A percentile compares a stretch with the other conserved stretches of the same genome.
Conservation (phyloP, 73 alveolate genomes). For the Tetrahymena malaccensis region DNA sequence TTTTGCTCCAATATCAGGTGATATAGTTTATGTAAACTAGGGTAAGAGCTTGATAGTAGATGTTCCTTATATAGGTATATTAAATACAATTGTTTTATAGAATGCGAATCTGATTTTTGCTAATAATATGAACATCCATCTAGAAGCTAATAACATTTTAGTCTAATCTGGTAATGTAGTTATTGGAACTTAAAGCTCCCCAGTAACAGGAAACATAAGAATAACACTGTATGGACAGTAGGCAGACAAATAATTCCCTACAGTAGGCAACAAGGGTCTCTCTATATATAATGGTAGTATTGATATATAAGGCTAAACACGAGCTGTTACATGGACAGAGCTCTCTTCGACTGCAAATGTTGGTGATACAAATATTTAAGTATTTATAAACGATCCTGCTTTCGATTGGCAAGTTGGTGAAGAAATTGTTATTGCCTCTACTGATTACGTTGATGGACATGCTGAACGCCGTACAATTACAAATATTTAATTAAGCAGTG, state of each 20-base stretch:
- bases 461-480: slow-evolving; percentile 56
- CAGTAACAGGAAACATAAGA: slow-evolving; percentile 43
- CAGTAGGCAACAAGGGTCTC: slow-evolving; percentile 68
- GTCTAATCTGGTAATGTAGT: slow-evolving; percentile 56
- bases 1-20: slow-evolving; percentile 61
- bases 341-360: slow-evolving; percentile 49
- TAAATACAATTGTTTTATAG: slow-evolving; percentile 41
- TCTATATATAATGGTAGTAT: slow-evolving; percentile 56
- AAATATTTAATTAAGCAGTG: slow-evolving; percentile 2
- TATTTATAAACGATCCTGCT: slow-evolving; percentile 1
- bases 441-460: slow-evolving; percentile 44
- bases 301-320: slow-evolving; percentile 67
- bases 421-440: slow-evolving; percentile 62
- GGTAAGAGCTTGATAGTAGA: slow-evolving; percentile 58
- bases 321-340: slow-evolving; percentile 65
- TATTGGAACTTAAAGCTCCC: slow-evolving; percentile 66
- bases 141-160: slow-evolving; percentile 66
- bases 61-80: slow-evolving; percentile 44
- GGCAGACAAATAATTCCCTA: slow-evolving; percentile 55
- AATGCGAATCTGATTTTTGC: slow-evolving; percentile 62
- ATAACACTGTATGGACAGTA: slow-evolving; percentile 62
- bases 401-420: slow-evolving; percentile 78
- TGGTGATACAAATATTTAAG: slow-evolving; percentile 40
- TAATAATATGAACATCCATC: slow-evolving; percentile 32
- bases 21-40: slow-evolving; percentile 43